Evolutionary conservation across 441 rosid species (phyloP).

Genomic region (Codiaeum variegatum): DNA sequence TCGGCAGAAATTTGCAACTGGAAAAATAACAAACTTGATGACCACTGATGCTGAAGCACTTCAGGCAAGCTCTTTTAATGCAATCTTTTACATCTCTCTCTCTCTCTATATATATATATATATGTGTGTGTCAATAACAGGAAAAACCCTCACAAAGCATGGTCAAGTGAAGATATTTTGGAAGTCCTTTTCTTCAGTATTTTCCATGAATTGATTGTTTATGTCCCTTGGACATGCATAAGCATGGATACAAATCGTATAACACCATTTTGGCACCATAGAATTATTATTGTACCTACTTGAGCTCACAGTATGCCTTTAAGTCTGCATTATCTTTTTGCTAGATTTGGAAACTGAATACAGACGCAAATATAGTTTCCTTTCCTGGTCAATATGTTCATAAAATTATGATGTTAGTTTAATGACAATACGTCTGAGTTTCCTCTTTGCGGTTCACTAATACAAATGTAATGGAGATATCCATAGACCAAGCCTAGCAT

Average conservation of each 20-base stretch:
- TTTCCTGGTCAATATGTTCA: neutral
- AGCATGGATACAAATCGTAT: neutral
- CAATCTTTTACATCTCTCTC: neutral
- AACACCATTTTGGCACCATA: neutral
- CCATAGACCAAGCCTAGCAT: neutral
- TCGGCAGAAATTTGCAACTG: conserved; percentile 79
- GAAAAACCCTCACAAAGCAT: neutral
- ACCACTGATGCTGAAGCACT: conserved; percentile 97
- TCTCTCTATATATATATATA: too few relatives aligned
- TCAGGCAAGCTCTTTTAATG: conserved; percentile 52
- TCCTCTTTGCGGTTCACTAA: neutral
- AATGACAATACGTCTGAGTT: too few relatives aligned
- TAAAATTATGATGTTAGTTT: neutral
- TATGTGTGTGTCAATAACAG: neutral
- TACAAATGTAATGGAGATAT: neutral
- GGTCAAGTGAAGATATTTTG: neutral
- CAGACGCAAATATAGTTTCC: neutral
- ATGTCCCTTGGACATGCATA: neutral
- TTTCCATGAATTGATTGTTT: conserved; percentile 8
- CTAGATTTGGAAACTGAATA: neutral
- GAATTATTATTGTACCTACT: neutral
- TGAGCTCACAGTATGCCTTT: neutral
- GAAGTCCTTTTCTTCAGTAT: neutral
- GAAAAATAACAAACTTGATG: conserved; percentile 99
- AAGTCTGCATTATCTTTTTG: neutral